A percentile compares a stretch with the other conserved stretches of the same genome.
phyloP scores from a whole-genome alignment of 2,329 filamentous ascomycete genomes.

The Stachybotrys chartarum region DNA sequence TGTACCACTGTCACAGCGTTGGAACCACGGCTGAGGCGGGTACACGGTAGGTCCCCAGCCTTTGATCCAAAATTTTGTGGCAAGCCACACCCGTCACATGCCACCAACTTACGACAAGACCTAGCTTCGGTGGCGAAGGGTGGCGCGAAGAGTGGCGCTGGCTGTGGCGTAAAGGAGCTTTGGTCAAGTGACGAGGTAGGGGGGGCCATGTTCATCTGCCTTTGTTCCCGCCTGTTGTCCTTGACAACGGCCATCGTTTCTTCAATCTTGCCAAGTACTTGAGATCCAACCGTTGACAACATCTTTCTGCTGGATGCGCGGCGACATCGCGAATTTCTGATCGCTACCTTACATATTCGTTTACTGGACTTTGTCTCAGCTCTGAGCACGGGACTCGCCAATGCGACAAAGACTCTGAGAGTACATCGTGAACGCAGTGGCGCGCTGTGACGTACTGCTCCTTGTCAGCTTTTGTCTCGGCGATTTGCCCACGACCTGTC shows the following conservation, averaged over 20 bases:
- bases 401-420: neutral
- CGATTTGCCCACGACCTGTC: neutral
- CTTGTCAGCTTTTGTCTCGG: neutral
- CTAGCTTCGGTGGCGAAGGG: neutral
- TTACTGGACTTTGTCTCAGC: neutral
- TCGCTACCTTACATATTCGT: neutral
- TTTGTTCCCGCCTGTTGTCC: conserved; percentile 24
- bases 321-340: neutral
- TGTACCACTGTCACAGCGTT: neutral
- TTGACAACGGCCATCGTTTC: conserved; percentile 23
- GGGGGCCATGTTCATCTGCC: neutral
- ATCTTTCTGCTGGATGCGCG: neutral
- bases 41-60: neutral
- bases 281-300: neutral
- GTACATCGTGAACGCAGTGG: neutral
- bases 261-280: neutral
- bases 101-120: neutral
- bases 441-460: neutral
- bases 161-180: neutral
- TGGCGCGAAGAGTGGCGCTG: neutral
- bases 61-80: neutral
- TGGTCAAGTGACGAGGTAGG: conserved; percentile 14
- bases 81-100: neutral
- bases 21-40: neutral
- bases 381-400: neutral